Evolutionary conservation across 345 rosid species (phyloP).

Genomic region (Citrus reticulata): DNA sequence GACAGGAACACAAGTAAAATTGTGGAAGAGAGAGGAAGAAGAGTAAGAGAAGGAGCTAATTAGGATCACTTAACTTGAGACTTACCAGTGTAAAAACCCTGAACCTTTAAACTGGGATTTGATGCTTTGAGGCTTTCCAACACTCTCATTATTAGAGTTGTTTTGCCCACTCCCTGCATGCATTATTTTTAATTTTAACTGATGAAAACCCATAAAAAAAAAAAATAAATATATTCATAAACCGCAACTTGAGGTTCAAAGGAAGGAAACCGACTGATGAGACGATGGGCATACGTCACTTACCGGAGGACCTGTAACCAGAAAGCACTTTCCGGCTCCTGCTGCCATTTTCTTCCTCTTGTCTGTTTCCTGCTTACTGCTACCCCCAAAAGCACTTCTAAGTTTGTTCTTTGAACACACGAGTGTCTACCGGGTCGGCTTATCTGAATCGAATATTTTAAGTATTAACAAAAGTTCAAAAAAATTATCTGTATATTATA

Average conservation of each 20-base stretch:
- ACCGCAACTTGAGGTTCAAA: neutral
- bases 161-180: conserved; percentile 70
- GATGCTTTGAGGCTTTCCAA: conserved; percentile 45
- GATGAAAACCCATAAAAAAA: too few relatives aligned
- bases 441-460: too few relatives aligned
- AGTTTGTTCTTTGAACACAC: too few relatives aligned
- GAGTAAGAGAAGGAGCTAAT: neutral
- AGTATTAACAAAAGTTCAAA: too few relatives aligned
- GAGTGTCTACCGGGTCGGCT: too few relatives aligned
- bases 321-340: conserved; percentile 34
- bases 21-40: too few relatives aligned
- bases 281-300: neutral
- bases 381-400: too few relatives aligned
- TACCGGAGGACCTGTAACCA: conserved; percentile 44
- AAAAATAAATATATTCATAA: neutral
- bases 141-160: conserved; percentile 58
- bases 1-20: too few relatives aligned
- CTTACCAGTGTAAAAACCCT: conserved; percentile 58
- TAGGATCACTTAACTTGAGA: conserved; percentile 5
- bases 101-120: conserved; percentile 49
- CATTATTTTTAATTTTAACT: too few relatives aligned
- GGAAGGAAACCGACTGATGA: too few relatives aligned
- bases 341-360: conserved; percentile 22
- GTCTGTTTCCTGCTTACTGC: too few relatives aligned
- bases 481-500: too few relatives aligned